Evolutionary conservation across 1,139 yeast species (phyloP).

Genomic region (Yamadazyma songkhlaensis): DNA sequence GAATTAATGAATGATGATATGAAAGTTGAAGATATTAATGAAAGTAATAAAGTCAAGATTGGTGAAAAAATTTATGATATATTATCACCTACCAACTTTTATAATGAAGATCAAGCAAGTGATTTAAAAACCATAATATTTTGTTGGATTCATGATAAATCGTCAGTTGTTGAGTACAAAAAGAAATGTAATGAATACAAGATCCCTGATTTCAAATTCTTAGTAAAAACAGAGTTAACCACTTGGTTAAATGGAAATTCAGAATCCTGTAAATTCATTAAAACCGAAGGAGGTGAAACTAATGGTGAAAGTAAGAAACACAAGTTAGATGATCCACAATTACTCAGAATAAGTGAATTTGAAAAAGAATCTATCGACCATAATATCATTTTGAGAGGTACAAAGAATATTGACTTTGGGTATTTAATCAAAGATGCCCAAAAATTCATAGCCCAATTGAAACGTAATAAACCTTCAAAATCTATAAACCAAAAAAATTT

Average conservation of each 20-base stretch:
- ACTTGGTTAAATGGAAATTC: slow-evolving; percentile 76
- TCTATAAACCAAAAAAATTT: slow-evolving; percentile 17
- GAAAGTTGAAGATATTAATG: slow-evolving; percentile 27
- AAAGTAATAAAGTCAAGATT: slow-evolving; percentile 35
- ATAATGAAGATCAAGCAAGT: slow-evolving; percentile 48
- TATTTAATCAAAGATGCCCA: slow-evolving; percentile 72
- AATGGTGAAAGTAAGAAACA: slow-evolving; percentile 17
- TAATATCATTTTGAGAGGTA: slow-evolving; percentile 76
- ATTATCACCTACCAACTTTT: slow-evolving; percentile 54
- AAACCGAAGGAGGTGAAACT: slow-evolving; percentile 9
- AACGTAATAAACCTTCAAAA: slow-evolving; percentile 32
- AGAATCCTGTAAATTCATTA: slow-evolving; percentile 53
- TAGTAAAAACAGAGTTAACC: slow-evolving; percentile 81
- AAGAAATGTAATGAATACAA: slow-evolving; percentile 64
- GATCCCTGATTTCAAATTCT: slow-evolving; percentile 72
- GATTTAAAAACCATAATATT: slow-evolving; percentile 66
- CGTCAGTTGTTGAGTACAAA: slow-evolving; percentile 80
- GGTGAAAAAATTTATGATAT: slow-evolving; percentile 29
- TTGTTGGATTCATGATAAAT: slow-evolving; percentile 76
- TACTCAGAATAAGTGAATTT: slow-evolving; percentile 50
- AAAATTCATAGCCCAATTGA: slow-evolving; percentile 55
- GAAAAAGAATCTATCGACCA: slow-evolving; percentile 77
- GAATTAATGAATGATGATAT: slow-evolving; percentile 20
- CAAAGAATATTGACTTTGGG: slow-evolving; percentile 69
- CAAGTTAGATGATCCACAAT: slow-evolving; percentile 50